Evolutionary conservation across 2,329 filamentous ascomycete genomes (phyloP).

Genomic region (Aureobasidium melanogenum): DNA sequence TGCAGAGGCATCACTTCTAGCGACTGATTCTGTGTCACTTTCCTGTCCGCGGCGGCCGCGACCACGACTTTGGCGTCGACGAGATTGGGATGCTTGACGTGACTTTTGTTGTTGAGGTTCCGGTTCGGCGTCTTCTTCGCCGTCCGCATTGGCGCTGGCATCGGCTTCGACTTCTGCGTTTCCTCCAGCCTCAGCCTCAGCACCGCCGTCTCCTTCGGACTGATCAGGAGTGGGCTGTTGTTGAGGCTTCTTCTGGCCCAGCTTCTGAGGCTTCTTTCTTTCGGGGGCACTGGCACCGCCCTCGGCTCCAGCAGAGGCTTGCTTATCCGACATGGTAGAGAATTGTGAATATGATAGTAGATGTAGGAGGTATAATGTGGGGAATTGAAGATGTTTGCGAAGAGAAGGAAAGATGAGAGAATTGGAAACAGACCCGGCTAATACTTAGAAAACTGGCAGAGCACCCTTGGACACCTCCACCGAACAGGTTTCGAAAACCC

Average conservation of each 20-base stretch:
- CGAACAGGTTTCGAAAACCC: constrained; percentile 11
- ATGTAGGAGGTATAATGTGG: not conserved
- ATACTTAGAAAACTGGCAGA: constrained; percentile 10
- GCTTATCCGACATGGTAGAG: constrained; percentile 17
- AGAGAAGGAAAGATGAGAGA: not conserved
- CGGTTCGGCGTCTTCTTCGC: constrained; percentile 32
- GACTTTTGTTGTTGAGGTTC: constrained; percentile 31
- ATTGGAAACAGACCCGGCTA: not conserved
- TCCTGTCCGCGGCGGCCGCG: constrained; percentile 36
- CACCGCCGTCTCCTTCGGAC: constrained; percentile 30
- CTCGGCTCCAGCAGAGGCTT: constrained; percentile 16
- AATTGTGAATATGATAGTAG: constrained; percentile 17
- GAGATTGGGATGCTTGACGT: constrained; percentile 33
- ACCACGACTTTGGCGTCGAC: constrained; percentile 41
- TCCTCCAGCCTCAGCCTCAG: constrained; percentile 24
- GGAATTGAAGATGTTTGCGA: not conserved
- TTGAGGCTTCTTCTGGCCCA: constrained; percentile 33
- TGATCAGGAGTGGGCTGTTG: constrained; percentile 39
- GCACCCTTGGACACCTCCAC: not conserved
- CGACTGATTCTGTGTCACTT: constrained; percentile 46
- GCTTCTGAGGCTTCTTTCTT: constrained; percentile 42
- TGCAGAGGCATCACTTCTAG: constrained; percentile 45
- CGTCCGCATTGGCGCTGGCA: constrained; percentile 35
- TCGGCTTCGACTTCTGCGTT: constrained; percentile 24
- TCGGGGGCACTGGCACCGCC: constrained; percentile 12